Evolutionary conservation across 345 rosid genomes (phyloP).

Genomic region (Syzygium aqueum): DNA sequence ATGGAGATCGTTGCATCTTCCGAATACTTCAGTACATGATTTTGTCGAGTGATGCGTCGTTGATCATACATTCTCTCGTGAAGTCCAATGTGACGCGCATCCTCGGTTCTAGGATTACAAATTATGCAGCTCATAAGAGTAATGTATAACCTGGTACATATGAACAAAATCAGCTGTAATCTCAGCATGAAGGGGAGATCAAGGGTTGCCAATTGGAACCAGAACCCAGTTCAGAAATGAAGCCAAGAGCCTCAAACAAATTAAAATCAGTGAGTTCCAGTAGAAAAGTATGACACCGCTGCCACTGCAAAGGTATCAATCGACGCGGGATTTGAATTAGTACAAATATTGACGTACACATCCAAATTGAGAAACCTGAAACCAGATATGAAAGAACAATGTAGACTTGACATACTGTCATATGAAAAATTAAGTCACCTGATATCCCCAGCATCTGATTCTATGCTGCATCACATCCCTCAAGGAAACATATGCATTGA

Average conservation of each 20-base stretch:
- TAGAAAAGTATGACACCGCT: background rate
- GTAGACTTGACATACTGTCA: background rate
- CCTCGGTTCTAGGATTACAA: background rate
- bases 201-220: background rate
- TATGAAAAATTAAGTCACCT: background rate
- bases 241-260: background rate
- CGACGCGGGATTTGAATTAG: background rate
- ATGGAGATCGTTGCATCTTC: rapidly evolving
- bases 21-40: background rate
- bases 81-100: background rate
- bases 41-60: rapidly evolving
- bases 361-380: background rate
- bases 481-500: background rate
- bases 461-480: background rate
- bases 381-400: background rate
- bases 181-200: background rate
- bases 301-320: background rate
- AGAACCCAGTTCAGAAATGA: background rate
- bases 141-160: background rate
- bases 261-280: rapidly evolving
- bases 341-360: background rate
- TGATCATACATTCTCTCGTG: background rate
- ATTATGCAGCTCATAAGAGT: background rate
- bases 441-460: background rate
- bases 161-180: background rate